These are phyloP conservation scores for Graphilbum sp. DNA, from an alignment of 2,329 filamentous ascomycete species.

Conservation along the genomic window DNA sequence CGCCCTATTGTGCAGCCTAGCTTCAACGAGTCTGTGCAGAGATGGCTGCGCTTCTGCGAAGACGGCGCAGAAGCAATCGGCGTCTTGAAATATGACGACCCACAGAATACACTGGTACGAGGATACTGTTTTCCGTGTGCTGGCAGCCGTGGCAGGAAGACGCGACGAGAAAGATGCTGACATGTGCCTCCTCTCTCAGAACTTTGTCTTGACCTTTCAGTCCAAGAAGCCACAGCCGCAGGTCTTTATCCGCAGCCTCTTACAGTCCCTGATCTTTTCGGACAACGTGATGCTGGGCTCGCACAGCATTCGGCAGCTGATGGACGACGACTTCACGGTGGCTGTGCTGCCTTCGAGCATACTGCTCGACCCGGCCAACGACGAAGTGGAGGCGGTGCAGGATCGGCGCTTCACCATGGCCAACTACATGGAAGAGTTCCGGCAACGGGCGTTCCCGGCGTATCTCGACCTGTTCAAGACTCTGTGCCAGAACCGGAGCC, in stretches of 20 bases:
- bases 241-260: conserved; percentile 65
- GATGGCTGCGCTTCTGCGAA: conserved; percentile 53
- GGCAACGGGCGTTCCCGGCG: conserved; percentile 44
- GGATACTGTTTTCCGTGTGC: no score
- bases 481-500: conserved; percentile 78
- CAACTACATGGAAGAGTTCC: conserved; percentile 54
- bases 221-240: conserved; percentile 67
- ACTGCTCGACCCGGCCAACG: conserved; percentile 57
- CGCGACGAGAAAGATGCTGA: background rate
- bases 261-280: conserved; percentile 62
- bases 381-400: conserved; percentile 56
- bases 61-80: conserved; percentile 56
- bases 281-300: conserved; percentile 52
- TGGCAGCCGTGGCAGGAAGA: background rate
- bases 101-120: conserved; percentile 52
- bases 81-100: conserved; percentile 50
- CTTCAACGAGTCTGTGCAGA: conserved; percentile 53
- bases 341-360: conserved; percentile 56
- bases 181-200: no score
- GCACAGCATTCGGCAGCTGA: conserved; percentile 54
- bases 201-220: conserved; percentile 59
- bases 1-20: conserved; percentile 69
- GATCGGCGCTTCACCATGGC: conserved; percentile 62
- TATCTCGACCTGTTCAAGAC: conserved; percentile 75
- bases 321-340: conserved; percentile 69